phyloP scores from a whole-genome alignment of 352 stramenopile genomes.

The Phytophthora litchii region DNA sequence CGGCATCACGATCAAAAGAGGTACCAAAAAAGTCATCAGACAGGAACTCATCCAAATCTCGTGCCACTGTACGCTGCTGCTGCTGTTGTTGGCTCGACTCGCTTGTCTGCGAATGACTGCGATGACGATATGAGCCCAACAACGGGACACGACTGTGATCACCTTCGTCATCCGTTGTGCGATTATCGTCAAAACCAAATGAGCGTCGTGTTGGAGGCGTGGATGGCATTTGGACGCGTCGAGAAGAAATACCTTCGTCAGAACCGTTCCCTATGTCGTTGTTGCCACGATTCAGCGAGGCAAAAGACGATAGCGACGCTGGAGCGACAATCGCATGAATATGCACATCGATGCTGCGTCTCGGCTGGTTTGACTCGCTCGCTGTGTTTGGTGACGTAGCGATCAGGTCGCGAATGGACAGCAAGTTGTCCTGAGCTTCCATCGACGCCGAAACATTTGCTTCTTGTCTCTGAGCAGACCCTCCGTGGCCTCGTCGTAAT shows the following conservation, averaged over 20 bases:
- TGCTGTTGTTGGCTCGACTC: conserved; percentile 29
- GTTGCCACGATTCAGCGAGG: conserved; percentile 43
- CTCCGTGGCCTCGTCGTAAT: conserved; percentile 21
- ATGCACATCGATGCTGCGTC: conserved; percentile 86
- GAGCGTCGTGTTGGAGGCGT: conserved; percentile 29
- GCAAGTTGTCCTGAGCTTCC: conserved; percentile 50
- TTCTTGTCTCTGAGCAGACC: conserved; percentile 13
- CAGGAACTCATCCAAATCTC: conserved; percentile 55
- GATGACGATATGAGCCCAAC: conserved; percentile 53
- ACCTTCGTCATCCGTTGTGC: conserved; percentile 32
- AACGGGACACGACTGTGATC: conserved; percentile 70
- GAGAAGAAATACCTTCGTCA: conserved; percentile 4
- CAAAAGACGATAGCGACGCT: conserved; percentile 71
- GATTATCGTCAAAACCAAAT: conserved; percentile 37
- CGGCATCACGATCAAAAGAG: conserved; percentile 46
- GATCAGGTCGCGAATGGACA: conserved; percentile 74
- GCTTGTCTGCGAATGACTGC: conserved; percentile 24
- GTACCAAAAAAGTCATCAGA: conserved; percentile 74
- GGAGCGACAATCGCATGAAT: conserved; percentile 88
- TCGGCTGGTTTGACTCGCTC: conserved; percentile 37
- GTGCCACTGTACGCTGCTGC: conserved; percentile 35
- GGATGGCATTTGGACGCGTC: conserved; percentile 23
- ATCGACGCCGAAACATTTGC: conserved; percentile 24
- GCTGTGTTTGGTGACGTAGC: conserved; percentile 34
- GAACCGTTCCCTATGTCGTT: conserved; percentile 6